Evolutionary conservation across 1,284 basidiomycete genomes (phyloP).

Genomic region (Ganoderma multipileum): DNA sequence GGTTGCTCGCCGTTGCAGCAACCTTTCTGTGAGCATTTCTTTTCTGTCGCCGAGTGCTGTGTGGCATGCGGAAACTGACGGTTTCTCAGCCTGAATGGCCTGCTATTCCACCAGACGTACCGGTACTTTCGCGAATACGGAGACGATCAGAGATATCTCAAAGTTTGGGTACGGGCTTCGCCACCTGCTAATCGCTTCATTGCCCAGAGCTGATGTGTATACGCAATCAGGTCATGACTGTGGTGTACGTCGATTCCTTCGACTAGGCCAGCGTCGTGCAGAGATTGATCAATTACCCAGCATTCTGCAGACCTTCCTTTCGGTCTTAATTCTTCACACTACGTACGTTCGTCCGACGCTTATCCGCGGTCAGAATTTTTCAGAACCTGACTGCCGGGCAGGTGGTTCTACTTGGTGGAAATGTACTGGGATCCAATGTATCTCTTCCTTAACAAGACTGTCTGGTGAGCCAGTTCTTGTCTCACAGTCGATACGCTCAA

Average conservation of each 20-base stretch:
- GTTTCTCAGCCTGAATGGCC: slow-evolving; percentile 13
- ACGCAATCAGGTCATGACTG: too few species aligned
- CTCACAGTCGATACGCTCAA: too few species aligned
- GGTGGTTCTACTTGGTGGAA: slow-evolving; percentile 13
- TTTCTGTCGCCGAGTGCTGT: background rate
- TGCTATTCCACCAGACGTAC: slow-evolving; percentile 13
- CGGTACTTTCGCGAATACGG: slow-evolving; percentile 5
- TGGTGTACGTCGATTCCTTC: too few species aligned
- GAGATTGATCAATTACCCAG: too few species aligned
- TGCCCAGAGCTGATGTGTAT: too few species aligned
- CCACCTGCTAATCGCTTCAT: too few species aligned
- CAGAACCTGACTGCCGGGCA: background rate
- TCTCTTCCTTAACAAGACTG: slow-evolving; percentile 3
- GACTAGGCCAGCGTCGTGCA: too few species aligned
- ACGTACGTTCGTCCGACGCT: slow-evolving; percentile 4
- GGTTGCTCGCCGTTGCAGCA: slow-evolving; percentile 7
- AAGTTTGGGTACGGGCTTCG: too few species aligned
- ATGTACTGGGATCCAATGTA: slow-evolving; percentile 16
- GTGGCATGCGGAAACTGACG: background rate
- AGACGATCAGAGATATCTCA: background rate
- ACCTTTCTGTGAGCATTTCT: slow-evolving; percentile 13
- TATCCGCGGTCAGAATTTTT: too few species aligned
- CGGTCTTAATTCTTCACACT: slow-evolving; percentile 7
- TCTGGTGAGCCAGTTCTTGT: slow-evolving; percentile 8
- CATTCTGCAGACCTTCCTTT: slow-evolving; percentile 10